phyloP scores from a whole-genome alignment of 768 basidiomycete genomes.

The Lactifluus piperatus region DNA sequence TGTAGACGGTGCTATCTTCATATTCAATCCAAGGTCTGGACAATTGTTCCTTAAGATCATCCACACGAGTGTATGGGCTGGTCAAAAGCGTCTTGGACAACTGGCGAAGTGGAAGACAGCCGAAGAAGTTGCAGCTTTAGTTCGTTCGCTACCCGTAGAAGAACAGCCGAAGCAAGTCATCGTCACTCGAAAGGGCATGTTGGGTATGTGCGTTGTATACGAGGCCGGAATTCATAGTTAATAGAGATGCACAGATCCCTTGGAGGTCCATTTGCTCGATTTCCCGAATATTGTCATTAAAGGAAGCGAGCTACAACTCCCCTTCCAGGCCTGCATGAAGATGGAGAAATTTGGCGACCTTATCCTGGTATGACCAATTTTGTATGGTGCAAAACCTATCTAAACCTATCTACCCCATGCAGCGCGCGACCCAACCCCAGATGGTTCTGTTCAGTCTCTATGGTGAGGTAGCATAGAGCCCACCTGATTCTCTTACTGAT shows the following conservation, averaged over 20 bases:
- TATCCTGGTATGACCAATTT: conserved; percentile 51
- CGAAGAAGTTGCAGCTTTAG: conserved; percentile 97
- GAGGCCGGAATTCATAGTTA: conserved; percentile 2
- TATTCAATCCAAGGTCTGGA: conserved; percentile 98
- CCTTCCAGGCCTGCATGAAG: conserved; percentile 99
- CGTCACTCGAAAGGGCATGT: conserved; percentile 99
- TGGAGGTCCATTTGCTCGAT: conserved; percentile 97
- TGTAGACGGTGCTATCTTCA: conserved; percentile 90
- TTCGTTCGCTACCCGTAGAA: conserved; percentile 97
- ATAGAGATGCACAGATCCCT: conserved; percentile 48
- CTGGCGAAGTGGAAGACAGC: conserved; percentile 99
- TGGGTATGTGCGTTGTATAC: conserved; percentile 44
- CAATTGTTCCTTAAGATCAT: conserved; percentile 99
- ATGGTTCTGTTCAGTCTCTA: conserved; percentile 99
- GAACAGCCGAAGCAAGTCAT: conserved; percentile 99
- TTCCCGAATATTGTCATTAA: conserved; percentile 99
- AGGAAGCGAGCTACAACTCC: conserved; percentile 93
- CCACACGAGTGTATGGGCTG: conserved; percentile 99
- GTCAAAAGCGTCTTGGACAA: conserved; percentile 99
- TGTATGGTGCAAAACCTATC: not conserved
- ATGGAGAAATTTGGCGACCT: conserved; percentile 99
- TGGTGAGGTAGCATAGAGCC: conserved; percentile 33
- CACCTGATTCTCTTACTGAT: conserved; percentile 7
- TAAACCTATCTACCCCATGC: conserved; percentile 12
- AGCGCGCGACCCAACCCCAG: conserved; percentile 96